These are phyloP conservation scores for Pichia sp. DNA, from an alignment of 1,139 yeast genomes.

Conservation along the genomic window DNA sequence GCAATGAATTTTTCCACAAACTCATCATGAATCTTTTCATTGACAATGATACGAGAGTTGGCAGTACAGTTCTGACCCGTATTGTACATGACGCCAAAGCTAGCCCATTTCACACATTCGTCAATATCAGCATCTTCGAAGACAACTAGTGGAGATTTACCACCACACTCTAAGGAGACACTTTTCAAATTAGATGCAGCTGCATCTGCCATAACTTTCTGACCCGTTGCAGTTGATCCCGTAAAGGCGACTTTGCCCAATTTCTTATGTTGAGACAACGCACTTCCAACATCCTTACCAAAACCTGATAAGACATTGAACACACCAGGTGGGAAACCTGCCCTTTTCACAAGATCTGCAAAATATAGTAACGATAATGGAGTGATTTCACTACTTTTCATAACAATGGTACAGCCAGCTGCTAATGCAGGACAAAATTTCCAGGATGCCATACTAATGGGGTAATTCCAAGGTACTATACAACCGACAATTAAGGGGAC, in stretches of 20 bases:
- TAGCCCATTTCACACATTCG: constrained; percentile 80
- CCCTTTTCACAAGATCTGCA: constrained; percentile 46
- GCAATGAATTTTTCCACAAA: constrained; percentile 41
- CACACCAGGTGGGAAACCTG: constrained; percentile 60
- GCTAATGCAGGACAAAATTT: constrained; percentile 65
- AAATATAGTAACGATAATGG: constrained; percentile 55
- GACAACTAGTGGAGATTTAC: constrained; percentile 71
- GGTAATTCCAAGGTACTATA: constrained; percentile 74
- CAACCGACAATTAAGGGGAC: constrained; percentile 73
- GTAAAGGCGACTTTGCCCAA: constrained; percentile 52
- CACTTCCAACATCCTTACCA: constrained; percentile 47
- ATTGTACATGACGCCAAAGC: constrained; percentile 75
- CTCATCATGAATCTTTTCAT: constrained; percentile 59
- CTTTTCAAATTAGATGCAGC: constrained; percentile 64
- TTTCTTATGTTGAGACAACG: constrained; percentile 39
- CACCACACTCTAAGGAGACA: constrained; percentile 88
- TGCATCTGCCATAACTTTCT: constrained; percentile 47
- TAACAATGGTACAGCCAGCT: constrained; percentile 60
- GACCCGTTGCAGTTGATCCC: constrained; percentile 52
- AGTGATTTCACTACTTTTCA: constrained; percentile 58
- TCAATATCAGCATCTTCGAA: constrained; percentile 73
- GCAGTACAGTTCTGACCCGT: constrained; percentile 92
- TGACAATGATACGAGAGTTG: constrained; percentile 76
- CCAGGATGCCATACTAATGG: constrained; percentile 66
- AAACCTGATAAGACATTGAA: constrained; percentile 51